Evolutionary conservation across 805 yeast species (phyloP), one percentile per base, ranked within the genome.

Genomic region (Komagataella ulmi): DNA sequence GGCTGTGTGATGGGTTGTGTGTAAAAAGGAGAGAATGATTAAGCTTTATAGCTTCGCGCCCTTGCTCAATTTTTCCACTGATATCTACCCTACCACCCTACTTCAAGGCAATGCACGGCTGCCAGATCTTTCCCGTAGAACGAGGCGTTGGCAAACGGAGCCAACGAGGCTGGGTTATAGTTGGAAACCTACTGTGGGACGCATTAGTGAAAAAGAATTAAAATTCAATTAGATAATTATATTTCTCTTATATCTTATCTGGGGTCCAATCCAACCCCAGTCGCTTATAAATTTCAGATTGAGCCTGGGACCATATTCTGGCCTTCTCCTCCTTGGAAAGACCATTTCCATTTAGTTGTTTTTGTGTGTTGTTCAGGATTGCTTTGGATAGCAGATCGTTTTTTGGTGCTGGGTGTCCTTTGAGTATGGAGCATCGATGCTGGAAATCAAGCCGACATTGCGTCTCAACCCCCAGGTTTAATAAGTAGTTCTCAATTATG

Each of bases 371-470:
- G 48, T 24, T 52, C 23, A 44, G 40, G 24, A 19, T 44, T 43
- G 19, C 50, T 30, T 57, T 58, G n/a, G 47, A 43, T 21, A 24
- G 52, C 66, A 51, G 23, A 68, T 58, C 3, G 45, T 63, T 65
- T 19, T 60, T 58, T 56, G 74, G 73, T 60, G 65, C 63, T 57
- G 65, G 70, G 40, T 30, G 40, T 30, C 14, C 40, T 57, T 76
- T 76, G 57, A 71, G 61, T 43, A 71, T 74, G 36, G 72, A 65
- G 55, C 85, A 75, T 46, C 69, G 68, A 49, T 67, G 67, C 58
- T 79, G 79, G 61, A 80, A 85, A 58, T 85, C 88, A 43, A 69
- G 67, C 18, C 88, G 72, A 57, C 88, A 81, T 61, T 85, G 88
- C 14, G 82, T 79, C 57, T 83, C 88, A 49, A 83, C 83, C 3